Evolutionary conservation across 208 protist genomes (phyloP).

Genomic region (Wallacemonas sp.): DNA sequence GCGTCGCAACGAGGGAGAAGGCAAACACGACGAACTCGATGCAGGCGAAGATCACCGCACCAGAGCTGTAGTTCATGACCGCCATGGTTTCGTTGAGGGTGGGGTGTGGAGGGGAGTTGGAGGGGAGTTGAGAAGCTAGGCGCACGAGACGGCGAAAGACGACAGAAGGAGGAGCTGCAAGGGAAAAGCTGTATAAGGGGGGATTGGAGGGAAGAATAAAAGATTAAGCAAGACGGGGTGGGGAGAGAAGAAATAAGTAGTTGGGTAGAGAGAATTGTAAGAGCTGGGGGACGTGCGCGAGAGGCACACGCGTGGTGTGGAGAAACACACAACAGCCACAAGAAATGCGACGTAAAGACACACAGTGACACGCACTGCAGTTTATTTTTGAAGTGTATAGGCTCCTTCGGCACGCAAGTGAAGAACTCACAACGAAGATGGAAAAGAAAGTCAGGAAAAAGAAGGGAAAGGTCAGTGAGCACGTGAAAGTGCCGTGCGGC

Average conservation of each 20-base stretch:
- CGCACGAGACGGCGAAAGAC: neutral
- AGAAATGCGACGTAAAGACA: no score
- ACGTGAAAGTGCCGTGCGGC: neutral
- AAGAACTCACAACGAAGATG: neutral
- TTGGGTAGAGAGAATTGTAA: no score
- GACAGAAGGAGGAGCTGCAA: neutral
- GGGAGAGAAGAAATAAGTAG: neutral
- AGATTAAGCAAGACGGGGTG: neutral
- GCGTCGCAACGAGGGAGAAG: conserved; percentile 20
- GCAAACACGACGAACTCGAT: conserved; percentile 25
- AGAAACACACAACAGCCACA: no score
- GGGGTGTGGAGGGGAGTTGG: neutral
- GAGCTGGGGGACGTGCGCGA: neutral
- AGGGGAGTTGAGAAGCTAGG: neutral
- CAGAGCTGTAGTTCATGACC: conserved; percentile 19
- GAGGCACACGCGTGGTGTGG: no score
- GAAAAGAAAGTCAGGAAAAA: neutral
- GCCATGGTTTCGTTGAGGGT: conserved; percentile 11
- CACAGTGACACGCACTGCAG: no score
- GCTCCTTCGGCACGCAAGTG: no score
- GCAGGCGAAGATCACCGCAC: conserved; percentile 23
- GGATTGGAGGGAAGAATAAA: conserved; percentile 1
- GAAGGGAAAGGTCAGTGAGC: neutral
- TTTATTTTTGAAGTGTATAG: no score
- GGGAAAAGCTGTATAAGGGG: no score